These are phyloP conservation scores for Ustilago curta DNA, from an alignment of 1,284 basidiomycete genomes.

Conservation along the genomic window DNA sequence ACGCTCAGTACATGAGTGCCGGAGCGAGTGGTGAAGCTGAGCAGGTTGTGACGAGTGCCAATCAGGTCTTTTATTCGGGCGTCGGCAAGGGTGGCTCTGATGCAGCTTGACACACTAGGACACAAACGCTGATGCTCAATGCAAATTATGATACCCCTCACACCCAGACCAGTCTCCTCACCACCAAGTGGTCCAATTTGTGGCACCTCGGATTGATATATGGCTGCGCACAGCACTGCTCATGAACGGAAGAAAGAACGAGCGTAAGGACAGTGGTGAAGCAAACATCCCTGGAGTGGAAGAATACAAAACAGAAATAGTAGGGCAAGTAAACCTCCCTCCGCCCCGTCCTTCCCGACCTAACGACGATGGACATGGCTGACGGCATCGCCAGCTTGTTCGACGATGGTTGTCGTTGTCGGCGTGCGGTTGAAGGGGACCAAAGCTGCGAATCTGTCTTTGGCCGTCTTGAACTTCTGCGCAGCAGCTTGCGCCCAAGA, in stretches of 20 bases:
- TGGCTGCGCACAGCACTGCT: no score
- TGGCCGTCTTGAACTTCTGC: neutral
- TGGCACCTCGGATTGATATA: no score
- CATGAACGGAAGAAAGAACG: no score
- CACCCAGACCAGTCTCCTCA: no score
- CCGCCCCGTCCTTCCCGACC: neutral
- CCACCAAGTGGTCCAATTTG: no score
- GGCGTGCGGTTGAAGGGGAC: neutral
- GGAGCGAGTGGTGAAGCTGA: slow-evolving; percentile 10
- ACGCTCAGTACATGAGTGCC: slow-evolving; percentile 17
- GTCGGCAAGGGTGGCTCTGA: neutral
- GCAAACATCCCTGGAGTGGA: no score
- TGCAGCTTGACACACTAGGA: neutral
- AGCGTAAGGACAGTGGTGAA: no score
- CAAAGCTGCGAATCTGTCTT: neutral
- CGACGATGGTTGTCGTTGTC: neutral
- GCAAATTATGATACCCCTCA: neutral
- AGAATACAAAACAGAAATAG: no score
- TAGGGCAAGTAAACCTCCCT: no score
- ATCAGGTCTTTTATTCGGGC: slow-evolving; percentile 20
- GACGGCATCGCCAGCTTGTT: neutral
- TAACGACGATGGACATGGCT: neutral
- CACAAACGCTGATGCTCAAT: neutral
- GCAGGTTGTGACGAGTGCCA: slow-evolving; percentile 17
- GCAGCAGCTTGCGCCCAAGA: neutral